Evolutionary conservation across 2,329 filamentous ascomycete genomes (phyloP).

Genomic region (Endothia cerciana): DNA sequence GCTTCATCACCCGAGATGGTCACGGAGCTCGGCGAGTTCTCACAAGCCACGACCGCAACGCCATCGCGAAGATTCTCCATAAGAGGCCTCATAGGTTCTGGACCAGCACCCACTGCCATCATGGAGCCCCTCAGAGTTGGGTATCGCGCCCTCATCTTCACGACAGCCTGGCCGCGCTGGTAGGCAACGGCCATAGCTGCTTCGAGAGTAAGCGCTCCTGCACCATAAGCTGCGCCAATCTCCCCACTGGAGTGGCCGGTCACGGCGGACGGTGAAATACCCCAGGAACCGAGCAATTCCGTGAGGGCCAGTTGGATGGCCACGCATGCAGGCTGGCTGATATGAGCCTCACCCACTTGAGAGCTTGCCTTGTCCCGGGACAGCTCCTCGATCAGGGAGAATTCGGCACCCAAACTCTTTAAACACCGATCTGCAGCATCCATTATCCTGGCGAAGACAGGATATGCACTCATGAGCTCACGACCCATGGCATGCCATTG

Average conservation of each 20-base stretch:
- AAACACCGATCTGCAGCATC: conserved; percentile 30
- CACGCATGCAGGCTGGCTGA: conserved; percentile 40
- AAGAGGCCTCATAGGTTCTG: conserved; percentile 12
- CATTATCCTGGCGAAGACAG: conserved; percentile 31
- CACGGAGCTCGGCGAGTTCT: conserved; percentile 35
- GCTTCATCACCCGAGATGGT: conserved; percentile 41
- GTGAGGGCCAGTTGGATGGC: conserved; percentile 25
- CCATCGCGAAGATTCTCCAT: not conserved
- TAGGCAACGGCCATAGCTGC: conserved; percentile 33
- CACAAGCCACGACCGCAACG: conserved; percentile 20
- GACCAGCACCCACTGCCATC: conserved; percentile 22
- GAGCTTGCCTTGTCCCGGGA: conserved; percentile 40
- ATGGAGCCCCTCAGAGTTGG: conserved; percentile 18
- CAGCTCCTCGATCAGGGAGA: conserved; percentile 44
- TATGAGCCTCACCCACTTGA: conserved; percentile 42
- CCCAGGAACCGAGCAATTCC: conserved; percentile 16
- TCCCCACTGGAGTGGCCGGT: conserved; percentile 27
- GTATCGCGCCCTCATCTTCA: conserved; percentile 1
- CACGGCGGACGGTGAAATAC: conserved; percentile 14
- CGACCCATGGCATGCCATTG: conserved; percentile 28
- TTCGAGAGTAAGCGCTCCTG: conserved; percentile 27
- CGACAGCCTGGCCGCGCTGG: conserved; percentile 25
- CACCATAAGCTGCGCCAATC: conserved; percentile 29
- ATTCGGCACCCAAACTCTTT: conserved; percentile 37
- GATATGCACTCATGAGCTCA: conserved; percentile 38